Evolutionary conservation across 2,329 filamentous ascomycete genomes (phyloP).

Genomic region (Acephala macrosclerotiorum): DNA sequence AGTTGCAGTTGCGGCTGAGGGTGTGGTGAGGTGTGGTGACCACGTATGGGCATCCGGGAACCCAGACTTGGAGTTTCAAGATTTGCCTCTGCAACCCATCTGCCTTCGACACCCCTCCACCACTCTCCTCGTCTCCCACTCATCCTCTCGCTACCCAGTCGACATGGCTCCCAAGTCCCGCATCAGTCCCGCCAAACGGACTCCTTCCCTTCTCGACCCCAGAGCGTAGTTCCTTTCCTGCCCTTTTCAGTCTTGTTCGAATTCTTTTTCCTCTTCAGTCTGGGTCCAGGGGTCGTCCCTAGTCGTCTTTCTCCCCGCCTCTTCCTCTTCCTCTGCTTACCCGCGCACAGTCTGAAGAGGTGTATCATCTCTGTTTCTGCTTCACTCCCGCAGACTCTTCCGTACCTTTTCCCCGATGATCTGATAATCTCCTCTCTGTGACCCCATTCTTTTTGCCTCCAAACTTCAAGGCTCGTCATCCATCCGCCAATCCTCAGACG

Average conservation of each 20-base stretch:
- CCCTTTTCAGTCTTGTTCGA: not conserved
- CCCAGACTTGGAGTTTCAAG: not conserved
- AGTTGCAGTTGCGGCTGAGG: not conserved
- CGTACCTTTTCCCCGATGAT: slow-evolving; percentile 2
- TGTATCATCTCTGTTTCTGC: slow-evolving; percentile 25
- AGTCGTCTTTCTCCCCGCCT: not conserved
- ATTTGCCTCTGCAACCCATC: not conserved
- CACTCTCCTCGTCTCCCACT: not conserved
- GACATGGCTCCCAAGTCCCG: not conserved
- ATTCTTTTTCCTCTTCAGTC: not conserved
- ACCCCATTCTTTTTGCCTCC: not conserved
- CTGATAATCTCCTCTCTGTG: not conserved
- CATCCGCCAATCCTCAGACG: slow-evolving; percentile 5
- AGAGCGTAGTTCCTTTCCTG: not conserved
- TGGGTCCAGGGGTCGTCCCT: not conserved
- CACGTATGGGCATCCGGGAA: not conserved
- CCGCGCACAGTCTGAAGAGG: slow-evolving; percentile 11
- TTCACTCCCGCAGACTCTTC: not conserved
- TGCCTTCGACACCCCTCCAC: not conserved
- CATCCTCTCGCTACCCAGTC: not conserved
- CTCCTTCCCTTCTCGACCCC: not conserved
- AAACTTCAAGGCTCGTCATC: slow-evolving; percentile 4
- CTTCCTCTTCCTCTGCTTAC: not conserved
- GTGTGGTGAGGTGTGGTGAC: slow-evolving; percentile 5
- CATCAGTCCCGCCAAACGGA: slow-evolving; percentile 5